Percentiles rank a stretch among this genome's conserved stretches.
These are phyloP conservation scores for Aspergillus sp. DNA, from an alignment of 2,329 filamentous ascomycete species.

Conservation along the genomic window DNA sequence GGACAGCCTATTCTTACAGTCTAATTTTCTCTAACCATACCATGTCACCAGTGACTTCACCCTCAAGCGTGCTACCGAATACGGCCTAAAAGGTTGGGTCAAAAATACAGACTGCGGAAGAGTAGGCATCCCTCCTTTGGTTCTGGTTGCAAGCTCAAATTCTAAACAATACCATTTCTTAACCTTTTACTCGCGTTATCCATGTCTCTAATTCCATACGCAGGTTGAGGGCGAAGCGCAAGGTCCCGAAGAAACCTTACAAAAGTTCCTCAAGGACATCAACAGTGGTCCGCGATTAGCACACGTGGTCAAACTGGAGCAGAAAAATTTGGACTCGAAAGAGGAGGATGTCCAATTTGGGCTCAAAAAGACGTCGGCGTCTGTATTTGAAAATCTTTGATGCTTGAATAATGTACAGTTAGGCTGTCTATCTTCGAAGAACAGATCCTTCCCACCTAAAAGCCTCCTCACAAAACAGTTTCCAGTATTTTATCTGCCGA, in stretches of 20 bases:
- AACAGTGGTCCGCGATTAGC: conserved; percentile 72
- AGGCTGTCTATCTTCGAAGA: not conserved
- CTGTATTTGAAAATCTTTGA: conserved; percentile 21
- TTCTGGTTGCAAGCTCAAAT: not conserved
- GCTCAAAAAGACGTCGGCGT: conserved; percentile 41
- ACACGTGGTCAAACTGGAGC: conserved; percentile 72
- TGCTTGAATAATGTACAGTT: not conserved
- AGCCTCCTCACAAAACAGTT: not conserved
- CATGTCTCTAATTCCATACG: not conserved
- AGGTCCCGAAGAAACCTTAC: conserved; percentile 64
- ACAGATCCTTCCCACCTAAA: not conserved
- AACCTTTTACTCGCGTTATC: not conserved
- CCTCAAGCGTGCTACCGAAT: conserved; percentile 41
- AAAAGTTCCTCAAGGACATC: conserved; percentile 71
- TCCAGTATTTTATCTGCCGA: not conserved
- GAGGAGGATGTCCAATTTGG: conserved; percentile 68
- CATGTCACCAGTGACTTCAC: conserved; percentile 41
- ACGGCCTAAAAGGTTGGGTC: conserved; percentile 51
- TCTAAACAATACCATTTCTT: not conserved
- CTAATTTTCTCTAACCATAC: not conserved
- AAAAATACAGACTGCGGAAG: conserved; percentile 48
- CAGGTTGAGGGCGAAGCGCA: conserved; percentile 91
- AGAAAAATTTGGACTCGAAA: conserved; percentile 62
- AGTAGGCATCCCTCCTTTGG: conserved; percentile 26
- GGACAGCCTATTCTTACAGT: not conserved